A percentile compares a stretch with the other conserved stretches of the same genome.
These are phyloP conservation scores for Leptodermis oblonga DNA, from an alignment of 257 asterid genomes.

Conservation along the genomic window DNA sequence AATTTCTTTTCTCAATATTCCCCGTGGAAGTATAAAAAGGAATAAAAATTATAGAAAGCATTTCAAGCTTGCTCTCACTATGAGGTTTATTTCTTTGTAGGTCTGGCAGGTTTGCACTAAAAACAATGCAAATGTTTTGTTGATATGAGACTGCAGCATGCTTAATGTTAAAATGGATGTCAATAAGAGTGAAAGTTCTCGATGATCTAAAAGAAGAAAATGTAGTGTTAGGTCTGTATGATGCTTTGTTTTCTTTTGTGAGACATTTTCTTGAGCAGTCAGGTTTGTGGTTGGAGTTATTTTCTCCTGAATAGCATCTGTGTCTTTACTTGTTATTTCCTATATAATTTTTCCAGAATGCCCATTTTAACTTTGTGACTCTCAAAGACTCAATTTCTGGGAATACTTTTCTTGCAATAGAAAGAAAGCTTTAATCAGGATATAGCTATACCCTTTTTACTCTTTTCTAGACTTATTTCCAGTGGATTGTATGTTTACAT, in stretches of 20 bases:
- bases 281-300: not conserved
- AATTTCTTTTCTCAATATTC: too few relatives aligned
- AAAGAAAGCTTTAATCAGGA: not conserved
- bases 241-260: not conserved
- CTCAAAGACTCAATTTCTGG: not conserved
- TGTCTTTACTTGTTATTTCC: not conserved
- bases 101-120: not conserved
- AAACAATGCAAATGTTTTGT: slow-evolving; percentile 1
- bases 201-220: not conserved
- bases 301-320: not conserved
- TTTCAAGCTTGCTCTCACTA: not conserved
- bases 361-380: not conserved
- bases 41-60: not conserved
- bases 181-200: not conserved
- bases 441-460: not conserved
- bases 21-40: not conserved
- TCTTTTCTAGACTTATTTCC: not conserved
- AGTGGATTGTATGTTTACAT: not conserved
- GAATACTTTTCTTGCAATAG: not conserved
- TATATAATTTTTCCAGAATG: not conserved
- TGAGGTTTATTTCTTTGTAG: not conserved
- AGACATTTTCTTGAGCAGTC: not conserved
- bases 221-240: not conserved
- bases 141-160: not conserved
- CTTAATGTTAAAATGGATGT: not conserved